Percentiles rank a stretch among this genome's conserved stretches.
These are phyloP conservation scores for Neurospora sp. DNA, from an alignment of 495 filamentous ascomycete species.

Conservation along the genomic window DNA sequence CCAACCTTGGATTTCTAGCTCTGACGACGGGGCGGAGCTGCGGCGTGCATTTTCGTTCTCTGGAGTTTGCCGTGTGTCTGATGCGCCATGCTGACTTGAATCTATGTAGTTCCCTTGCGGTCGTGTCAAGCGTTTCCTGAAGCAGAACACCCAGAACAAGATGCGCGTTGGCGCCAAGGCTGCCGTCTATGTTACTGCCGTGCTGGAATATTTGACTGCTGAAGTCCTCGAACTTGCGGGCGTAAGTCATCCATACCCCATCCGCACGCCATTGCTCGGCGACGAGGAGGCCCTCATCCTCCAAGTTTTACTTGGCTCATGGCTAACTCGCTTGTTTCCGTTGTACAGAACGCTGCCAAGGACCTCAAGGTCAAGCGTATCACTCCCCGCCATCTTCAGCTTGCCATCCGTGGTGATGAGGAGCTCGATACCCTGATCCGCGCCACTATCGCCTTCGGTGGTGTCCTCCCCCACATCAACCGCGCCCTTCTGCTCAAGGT, in stretches of 20 bases:
- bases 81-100: constrained; percentile 22
- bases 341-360: constrained; percentile 77
- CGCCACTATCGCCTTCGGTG: constrained; percentile 95
- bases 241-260: constrained; percentile 33
- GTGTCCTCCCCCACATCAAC: constrained; percentile 98
- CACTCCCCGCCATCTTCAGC: constrained; percentile 93
- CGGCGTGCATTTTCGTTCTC: not conserved
- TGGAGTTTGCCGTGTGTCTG: not conserved
- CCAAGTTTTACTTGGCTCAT: not conserved
- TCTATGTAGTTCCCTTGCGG: constrained; percentile 83
- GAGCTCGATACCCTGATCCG: constrained; percentile 96
- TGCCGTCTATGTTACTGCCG: constrained; percentile 95
- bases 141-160: constrained; percentile 98
- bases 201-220: constrained; percentile 95
- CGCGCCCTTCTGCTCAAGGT: constrained; percentile 94
- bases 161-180: constrained; percentile 99
- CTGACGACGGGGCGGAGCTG: not conserved
- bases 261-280: not conserved
- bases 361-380: constrained; percentile 99
- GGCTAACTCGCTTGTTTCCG: not conserved
- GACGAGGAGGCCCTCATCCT: not conserved
- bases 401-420: constrained; percentile 97
- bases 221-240: constrained; percentile 97
- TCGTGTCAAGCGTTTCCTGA: constrained; percentile 99
- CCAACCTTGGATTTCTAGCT: not conserved